Evolutionary conservation across 768 basidiomycete genomes (phyloP), one percentile per base, ranked within the genome.

Genomic region (Kwoniella bestiolae): DNA sequence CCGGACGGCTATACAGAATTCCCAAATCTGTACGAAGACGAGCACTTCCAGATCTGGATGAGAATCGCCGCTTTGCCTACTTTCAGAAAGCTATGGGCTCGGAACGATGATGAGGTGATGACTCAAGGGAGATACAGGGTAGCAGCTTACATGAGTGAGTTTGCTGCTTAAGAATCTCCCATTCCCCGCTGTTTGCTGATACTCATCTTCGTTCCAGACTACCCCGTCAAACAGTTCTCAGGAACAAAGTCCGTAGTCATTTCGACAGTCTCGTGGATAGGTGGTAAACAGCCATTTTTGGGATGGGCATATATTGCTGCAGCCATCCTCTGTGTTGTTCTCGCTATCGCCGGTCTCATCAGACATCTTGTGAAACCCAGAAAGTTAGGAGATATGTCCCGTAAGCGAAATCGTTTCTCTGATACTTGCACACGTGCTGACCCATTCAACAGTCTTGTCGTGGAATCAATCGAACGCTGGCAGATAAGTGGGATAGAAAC

Each of bases 41-140:
- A 97, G 81, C 94, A 91, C 74, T 98, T 99, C 84, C 95, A 98
- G 82, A 94, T 95, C 78, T 99, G 96, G 96, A 99, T 99, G 96
- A 87, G 95, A 64, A 96, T 94, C 2, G 92, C 96, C 0, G 96
- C 95, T 12, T 82, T 98, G 51, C 96, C 96, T 8, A 97, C 95
- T 5, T 99, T 99, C 81, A 89, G 92, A 32, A 98, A 99, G 82
- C 83, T 99, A 23, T 97, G 90, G 76, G 94, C 90, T 16, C 85
- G 95, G 68, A 98, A 97, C 78, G 94, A 98, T 74, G 80, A 86
- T 29, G 85, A 89, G 56, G 83, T 82, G 25, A 87, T 99, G 85
- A 71, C 74, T 21, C 85, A 87, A 59, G 96, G 94, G 7, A 84
- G 81, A 31, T 98, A 98, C 79, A 83, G 85, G 67, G 86, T 98